These are phyloP conservation scores for Panicum miliaceum DNA, from an alignment of 176 grass and related monocot species.

Conservation along the genomic window DNA sequence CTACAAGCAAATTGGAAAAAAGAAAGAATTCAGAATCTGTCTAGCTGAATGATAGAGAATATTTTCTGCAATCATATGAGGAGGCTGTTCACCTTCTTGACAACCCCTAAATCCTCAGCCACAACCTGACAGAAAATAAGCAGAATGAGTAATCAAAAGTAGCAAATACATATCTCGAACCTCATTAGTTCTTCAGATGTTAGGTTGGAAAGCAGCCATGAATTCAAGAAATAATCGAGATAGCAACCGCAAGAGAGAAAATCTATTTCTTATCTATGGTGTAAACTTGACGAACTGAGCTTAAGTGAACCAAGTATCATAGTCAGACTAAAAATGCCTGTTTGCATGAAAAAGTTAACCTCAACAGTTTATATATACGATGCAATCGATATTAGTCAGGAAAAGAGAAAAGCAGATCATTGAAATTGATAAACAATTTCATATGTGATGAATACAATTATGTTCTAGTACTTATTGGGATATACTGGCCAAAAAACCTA, in stretches of 20 bases:
- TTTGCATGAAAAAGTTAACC: slow-evolving; percentile 11
- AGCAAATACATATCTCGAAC: slow-evolving; percentile 1
- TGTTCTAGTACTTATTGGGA: background rate
- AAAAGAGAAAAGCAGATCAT: background rate
- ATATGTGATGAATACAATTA: slow-evolving; percentile 6
- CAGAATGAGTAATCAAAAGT: slow-evolving; percentile 22
- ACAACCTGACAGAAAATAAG: slow-evolving; percentile 57
- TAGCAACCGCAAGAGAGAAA: background rate
- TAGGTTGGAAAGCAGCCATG: background rate
- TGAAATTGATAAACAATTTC: slow-evolving; percentile 20
- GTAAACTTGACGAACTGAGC: slow-evolving; percentile 7
- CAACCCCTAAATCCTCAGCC: slow-evolving; percentile 83
- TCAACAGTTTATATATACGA: slow-evolving; percentile 11
- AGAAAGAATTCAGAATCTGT: background rate
- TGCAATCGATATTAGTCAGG: slow-evolving; percentile 23
- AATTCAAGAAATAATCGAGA: slow-evolving; percentile 26
- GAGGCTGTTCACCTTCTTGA: slow-evolving; percentile 73
- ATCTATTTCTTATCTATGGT: background rate
- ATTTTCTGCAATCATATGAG: slow-evolving; percentile 7
- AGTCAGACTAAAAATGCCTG: slow-evolving; percentile 18
- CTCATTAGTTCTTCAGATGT: background rate
- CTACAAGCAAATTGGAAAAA: background rate
- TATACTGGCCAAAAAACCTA: background rate
- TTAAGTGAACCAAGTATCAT: background rate
- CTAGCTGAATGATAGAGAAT: slow-evolving; percentile 1